A percentile compares a stretch with the other conserved stretches of the same genome.
Evolutionary conservation across 306 rosid genomes (phyloP).

Genomic region (Dryas alaskensis): DNA sequence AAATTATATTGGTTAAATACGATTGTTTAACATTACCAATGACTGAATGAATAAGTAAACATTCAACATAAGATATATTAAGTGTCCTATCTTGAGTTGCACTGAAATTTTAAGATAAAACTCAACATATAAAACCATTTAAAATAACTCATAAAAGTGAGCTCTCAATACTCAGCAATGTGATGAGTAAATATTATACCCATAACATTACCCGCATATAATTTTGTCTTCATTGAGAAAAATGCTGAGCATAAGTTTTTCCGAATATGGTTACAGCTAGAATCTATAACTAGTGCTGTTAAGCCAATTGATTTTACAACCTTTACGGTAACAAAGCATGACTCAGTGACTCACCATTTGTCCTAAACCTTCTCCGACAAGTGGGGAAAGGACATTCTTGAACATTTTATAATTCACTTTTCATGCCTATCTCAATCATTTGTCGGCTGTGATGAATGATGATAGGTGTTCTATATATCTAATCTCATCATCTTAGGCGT

Average conservation of each 20-base stretch:
- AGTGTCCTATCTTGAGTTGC: too few relatives aligned
- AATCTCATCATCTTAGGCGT: not conserved
- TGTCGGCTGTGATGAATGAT: slow-evolving; percentile 16
- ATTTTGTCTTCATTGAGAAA: too few relatives aligned
- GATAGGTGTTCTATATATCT: slow-evolving; percentile 6
- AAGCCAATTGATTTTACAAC: not conserved
- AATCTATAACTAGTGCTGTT: not conserved
- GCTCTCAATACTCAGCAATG: too few relatives aligned
- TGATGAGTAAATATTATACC: too few relatives aligned
- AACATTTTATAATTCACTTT: slow-evolving; percentile 22
- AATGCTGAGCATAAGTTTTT: not conserved
- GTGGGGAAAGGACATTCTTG: slow-evolving; percentile 18
- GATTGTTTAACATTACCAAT: too few relatives aligned
- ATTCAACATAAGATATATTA: too few relatives aligned
- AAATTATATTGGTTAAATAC: too few relatives aligned
- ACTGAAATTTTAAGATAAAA: too few relatives aligned
- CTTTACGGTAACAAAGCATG: not conserved
- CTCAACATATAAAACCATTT: too few relatives aligned
- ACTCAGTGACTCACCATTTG: slow-evolving; percentile 6
- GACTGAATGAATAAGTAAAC: too few relatives aligned
- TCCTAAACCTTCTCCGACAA: not conserved
- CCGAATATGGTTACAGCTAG: not conserved
- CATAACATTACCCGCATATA: too few relatives aligned
- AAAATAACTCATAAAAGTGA: too few relatives aligned
- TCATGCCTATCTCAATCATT: slow-evolving; percentile 40